Evolutionary conservation across 75 land plant species (phyloP), one percentile per base, ranked within the genome.

Genomic region (Larix kaempferi): DNA sequence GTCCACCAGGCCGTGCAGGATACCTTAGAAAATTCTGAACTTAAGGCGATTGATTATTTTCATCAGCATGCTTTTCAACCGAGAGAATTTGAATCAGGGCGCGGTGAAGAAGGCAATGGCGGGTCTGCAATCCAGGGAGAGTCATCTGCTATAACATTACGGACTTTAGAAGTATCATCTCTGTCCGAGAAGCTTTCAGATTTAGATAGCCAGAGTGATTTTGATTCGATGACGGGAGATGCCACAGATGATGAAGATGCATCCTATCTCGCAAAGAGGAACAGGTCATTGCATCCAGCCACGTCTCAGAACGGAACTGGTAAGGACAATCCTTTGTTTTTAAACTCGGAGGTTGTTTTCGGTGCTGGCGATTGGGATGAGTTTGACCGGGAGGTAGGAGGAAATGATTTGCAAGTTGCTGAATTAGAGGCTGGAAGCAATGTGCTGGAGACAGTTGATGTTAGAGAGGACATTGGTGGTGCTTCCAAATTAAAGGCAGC

Each of bases 331-430:
- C 78, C 82, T 26, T 59, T 91, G 37, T 74, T 80, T 29, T 88
- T 88, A 56, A 84, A 77, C 64, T 84, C 88, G 2, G 78, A 83
- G 29, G 82, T 77, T 4, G 90, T 86, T 13, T 91, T 88, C 78
- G 90, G 90, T 76, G 73, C 82, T 6, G 71, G 84, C 29, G 93
- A 91, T 82, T 91, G 88, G 90, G 87, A 88, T 73, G 87, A 88
- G 77, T 88, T 88, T 81, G 81, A 39, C 44, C 80, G 37, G 52
- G 84, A 86, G 72, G 67, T 12, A 5, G 71, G 57, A 23, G 86
- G 80, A n/a, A 16, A 57, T 74, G 71, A 71, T 63, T 22, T n/a
- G 55, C 19, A 8, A 6, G 25, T 73, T 73, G 8, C 25, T 21
- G 14, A 22, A 14, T 10, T 19, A 44, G 56, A 41, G 56, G 49